Percentiles rank a stretch among this genome's conserved stretches.
Evolutionary conservation across 148 eudicot genomes (phyloP).

Genomic region (Nepenthes mirabilis): DNA sequence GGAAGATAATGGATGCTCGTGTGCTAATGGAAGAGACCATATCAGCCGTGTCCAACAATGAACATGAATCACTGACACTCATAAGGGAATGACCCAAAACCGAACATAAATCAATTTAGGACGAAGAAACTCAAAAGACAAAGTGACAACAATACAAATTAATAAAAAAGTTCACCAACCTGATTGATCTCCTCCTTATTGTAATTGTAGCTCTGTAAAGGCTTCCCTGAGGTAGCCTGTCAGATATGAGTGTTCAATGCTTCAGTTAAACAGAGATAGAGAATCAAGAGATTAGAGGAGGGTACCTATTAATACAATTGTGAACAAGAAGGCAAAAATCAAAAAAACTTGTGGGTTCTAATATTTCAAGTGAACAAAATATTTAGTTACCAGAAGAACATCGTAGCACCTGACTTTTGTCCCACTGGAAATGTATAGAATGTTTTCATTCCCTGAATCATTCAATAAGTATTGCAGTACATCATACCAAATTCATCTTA

Average conservation of each 20-base stretch:
- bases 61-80: too few relatives aligned
- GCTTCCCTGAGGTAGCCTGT: slow-evolving; percentile 54
- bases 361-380: slow-evolving; percentile 3
- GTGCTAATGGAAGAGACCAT: too few relatives aligned
- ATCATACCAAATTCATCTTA: not conserved
- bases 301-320: not conserved
- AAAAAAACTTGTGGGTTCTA: not conserved
- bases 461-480: slow-evolving; percentile 6
- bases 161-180: slow-evolving; percentile 19
- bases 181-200: slow-evolving; percentile 95
- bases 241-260: slow-evolving; percentile 5
- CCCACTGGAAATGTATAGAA: slow-evolving; percentile 63
- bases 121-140: not conserved
- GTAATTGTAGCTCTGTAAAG: slow-evolving; percentile 50
- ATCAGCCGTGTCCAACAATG: too few relatives aligned
- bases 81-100: too few relatives aligned
- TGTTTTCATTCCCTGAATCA: slow-evolving; percentile 68
- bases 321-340: too few relatives aligned
- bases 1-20: too few relatives aligned
- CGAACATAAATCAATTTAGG: too few relatives aligned
- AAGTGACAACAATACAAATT: not conserved
- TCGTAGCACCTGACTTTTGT: slow-evolving; percentile 66
- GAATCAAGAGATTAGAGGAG: not conserved
- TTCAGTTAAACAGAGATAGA: not conserved
- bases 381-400: slow-evolving; percentile 55